Evolutionary conservation across 345 rosid genomes (phyloP).

Genomic region (Boechera retrofracta): DNA sequence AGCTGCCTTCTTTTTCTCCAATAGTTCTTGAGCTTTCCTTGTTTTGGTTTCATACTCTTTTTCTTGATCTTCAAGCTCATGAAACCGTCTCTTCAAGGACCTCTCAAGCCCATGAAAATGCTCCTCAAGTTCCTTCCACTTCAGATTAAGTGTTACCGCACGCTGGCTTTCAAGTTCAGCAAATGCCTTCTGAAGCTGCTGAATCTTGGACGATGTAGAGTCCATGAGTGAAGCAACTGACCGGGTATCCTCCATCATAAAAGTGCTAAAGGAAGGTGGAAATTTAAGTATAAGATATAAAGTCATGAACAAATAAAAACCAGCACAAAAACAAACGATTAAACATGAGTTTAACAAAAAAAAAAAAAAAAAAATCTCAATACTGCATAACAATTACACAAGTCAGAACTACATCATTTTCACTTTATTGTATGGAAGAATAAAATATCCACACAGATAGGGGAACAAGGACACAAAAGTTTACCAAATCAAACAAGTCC

Average conservation of each 20-base stretch:
- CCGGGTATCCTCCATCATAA: conserved; percentile 69
- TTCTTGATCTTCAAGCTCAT: conserved; percentile 97
- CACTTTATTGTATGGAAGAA: conserved; percentile 9
- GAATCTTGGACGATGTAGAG: conserved; percentile 86
- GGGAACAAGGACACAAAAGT: background rate
- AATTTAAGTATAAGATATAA: background rate
- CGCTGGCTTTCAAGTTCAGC: conserved; percentile 97
- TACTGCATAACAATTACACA: conserved; percentile 10
- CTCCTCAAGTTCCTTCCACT: conserved; percentile 97
- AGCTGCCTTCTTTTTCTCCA: conserved; percentile 81
- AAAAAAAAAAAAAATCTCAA: background rate
- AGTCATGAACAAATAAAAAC: background rate
- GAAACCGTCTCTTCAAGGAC: conserved; percentile 96
- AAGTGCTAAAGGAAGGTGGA: conserved; percentile 41
- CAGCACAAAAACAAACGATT: background rate
- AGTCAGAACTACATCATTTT: conserved; percentile 5
- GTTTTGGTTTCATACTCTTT: conserved; percentile 79
- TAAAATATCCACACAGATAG: background rate
- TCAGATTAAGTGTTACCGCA: conserved; percentile 85
- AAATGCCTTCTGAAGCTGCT: conserved; percentile 98
- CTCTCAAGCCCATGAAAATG: conserved; percentile 98
- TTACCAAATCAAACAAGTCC: conserved; percentile 39
- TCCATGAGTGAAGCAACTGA: conserved; percentile 82
- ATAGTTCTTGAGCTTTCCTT: conserved; percentile 70
- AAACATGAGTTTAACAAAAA: background rate